A percentile compares a stretch with the other conserved stretches of the same genome.
Evolutionary conservation across 768 basidiomycete species (phyloP).

Genomic region (Brasilioporus rufonigricans): DNA sequence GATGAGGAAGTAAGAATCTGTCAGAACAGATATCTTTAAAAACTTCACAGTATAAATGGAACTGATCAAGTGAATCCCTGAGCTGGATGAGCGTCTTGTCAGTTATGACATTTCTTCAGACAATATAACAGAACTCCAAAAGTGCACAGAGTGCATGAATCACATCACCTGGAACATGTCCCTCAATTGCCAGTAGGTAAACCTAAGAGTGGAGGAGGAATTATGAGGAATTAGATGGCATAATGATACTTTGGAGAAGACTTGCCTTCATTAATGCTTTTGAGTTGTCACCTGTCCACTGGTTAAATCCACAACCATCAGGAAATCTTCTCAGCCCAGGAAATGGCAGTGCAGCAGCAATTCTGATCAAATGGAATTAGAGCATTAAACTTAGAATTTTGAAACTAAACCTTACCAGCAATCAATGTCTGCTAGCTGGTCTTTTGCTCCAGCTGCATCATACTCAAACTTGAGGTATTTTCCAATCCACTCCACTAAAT

Average conservation of each 20-base stretch:
- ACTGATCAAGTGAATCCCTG: neutral
- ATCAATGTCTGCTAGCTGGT: slow-evolving; percentile 33
- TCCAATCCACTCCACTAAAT: slow-evolving; percentile 33
- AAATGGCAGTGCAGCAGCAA: neutral
- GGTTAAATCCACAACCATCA: neutral
- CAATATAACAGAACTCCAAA: neutral
- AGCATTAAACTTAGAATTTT: neutral
- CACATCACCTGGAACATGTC: neutral
- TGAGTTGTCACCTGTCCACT: neutral
- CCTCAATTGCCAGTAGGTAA: neutral
- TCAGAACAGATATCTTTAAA: neutral
- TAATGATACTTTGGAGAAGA: neutral
- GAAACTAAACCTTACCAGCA: slow-evolving; percentile 4
- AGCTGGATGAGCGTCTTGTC: neutral
- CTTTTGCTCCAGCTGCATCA: slow-evolving; percentile 13
- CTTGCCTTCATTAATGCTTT: slow-evolving; percentile 2
- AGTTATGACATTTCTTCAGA: neutral
- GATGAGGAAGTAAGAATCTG: neutral
- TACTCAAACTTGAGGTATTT: slow-evolving; percentile 18
- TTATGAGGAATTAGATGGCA: too few species aligned
- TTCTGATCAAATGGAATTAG: neutral
- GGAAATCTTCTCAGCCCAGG: neutral
- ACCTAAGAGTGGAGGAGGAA: too few species aligned
- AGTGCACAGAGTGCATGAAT: neutral
- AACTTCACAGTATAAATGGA: neutral